Evolutionary conservation across 2,329 filamentous ascomycete genomes (phyloP).

Genomic region (Colletotrichum noveboracense): DNA sequence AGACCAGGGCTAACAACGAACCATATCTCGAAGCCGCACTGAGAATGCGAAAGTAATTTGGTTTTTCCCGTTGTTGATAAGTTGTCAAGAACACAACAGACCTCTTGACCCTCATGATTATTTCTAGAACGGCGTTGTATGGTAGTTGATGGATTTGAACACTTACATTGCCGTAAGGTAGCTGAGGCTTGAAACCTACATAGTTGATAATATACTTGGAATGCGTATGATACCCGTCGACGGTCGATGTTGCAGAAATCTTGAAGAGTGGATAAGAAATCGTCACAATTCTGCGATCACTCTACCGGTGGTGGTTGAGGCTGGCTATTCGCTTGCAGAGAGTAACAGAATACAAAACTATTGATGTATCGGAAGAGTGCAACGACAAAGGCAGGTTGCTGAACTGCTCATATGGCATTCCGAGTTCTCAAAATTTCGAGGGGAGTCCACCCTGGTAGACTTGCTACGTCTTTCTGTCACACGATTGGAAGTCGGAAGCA

Average conservation of each 20-base stretch:
- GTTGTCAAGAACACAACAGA: too few species aligned
- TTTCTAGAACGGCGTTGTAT: neutral
- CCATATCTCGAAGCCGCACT: neutral
- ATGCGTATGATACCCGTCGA: too few species aligned
- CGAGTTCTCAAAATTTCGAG: neutral
- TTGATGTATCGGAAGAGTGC: neutral
- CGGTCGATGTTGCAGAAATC: too few species aligned
- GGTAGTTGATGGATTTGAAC: neutral
- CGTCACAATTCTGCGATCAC: too few species aligned
- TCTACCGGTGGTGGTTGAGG: too few species aligned
- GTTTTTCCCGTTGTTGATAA: neutral
- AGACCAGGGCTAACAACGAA: neutral
- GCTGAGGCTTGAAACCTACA: neutral
- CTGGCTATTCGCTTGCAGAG: too few species aligned
- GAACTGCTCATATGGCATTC: neutral
- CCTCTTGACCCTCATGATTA: neutral
- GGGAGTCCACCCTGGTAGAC: too few species aligned
- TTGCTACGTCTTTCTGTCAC: neutral
- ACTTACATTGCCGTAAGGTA: neutral
- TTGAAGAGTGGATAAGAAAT: too few species aligned
- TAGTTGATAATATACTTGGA: neutral
- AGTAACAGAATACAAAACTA: neutral
- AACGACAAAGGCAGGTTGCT: neutral
- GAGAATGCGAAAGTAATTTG: neutral
- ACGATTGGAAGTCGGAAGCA: neutral